Conservation (phyloP, 495 filamentous ascomycete genomes). For the Penicillium antarcticum region DNA sequence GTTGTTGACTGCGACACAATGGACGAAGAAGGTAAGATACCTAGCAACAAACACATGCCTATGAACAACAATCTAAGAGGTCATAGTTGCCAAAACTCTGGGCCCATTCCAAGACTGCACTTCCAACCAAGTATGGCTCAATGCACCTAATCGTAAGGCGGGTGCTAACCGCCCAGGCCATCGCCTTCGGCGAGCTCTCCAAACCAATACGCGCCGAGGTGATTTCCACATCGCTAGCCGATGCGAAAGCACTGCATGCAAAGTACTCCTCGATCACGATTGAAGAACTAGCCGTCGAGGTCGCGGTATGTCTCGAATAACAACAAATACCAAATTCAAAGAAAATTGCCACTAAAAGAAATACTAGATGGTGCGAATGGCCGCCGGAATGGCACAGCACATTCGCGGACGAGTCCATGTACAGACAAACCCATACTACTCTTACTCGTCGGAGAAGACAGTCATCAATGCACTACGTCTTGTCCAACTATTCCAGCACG, state of each 20-base stretch:
- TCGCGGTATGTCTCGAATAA: conserved; percentile 30
- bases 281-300: conserved; percentile 56
- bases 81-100: conserved; percentile 49
- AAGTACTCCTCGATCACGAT: conserved; percentile 36
- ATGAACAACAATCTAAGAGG: not conserved
- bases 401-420: conserved; percentile 56
- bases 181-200: conserved; percentile 56
- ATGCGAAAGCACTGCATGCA: conserved; percentile 30
- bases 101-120: conserved; percentile 64
- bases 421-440: conserved; percentile 58
- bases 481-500: conserved; percentile 41
- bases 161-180: conserved; percentile 35
- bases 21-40: conserved; percentile 46
- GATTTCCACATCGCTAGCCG: conserved; percentile 41
- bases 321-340: not conserved
- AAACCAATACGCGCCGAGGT: conserved; percentile 43
- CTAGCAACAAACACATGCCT: not conserved
- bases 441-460: conserved; percentile 51
- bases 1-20: conserved; percentile 60
- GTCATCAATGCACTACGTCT: conserved; percentile 56
- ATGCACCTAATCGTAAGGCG: not conserved
- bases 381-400: conserved; percentile 48
- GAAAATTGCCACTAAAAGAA: not conserved
- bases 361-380: conserved; percentile 49
- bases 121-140: conserved; percentile 55